A percentile compares a stretch with the other conserved stretches of the same genome.
phyloP scores from a whole-genome alignment of 306 rosid genomes.

The Vigna hirtella region DNA sequence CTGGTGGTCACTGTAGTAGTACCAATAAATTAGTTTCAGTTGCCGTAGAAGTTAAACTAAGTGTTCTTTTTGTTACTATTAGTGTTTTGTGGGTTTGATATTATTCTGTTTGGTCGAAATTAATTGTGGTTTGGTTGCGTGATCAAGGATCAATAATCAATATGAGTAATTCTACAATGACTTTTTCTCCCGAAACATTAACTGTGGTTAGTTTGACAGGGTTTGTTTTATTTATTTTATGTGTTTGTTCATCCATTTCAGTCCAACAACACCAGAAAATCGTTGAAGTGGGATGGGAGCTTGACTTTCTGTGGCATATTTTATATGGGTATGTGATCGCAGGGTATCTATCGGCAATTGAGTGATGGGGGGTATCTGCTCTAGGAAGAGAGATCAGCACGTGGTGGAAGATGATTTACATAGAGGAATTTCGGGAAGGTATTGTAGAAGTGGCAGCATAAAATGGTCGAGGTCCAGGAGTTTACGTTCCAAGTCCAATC shows the following conservation, averaged over 20 bases:
- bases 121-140: slow-evolving; percentile 29
- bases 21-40: not conserved
- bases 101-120: slow-evolving; percentile 5
- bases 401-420: slow-evolving; percentile 49
- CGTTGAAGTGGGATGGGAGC: slow-evolving; percentile 39
- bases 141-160: not conserved
- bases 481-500: slow-evolving; percentile 48
- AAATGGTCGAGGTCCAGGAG: slow-evolving; percentile 63
- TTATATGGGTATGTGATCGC: slow-evolving; percentile 1
- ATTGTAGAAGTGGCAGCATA: slow-evolving; percentile 55
- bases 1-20: not conserved
- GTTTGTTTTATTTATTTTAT: slow-evolving; percentile 1
- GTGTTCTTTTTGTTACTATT: not conserved
- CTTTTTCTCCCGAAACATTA: not conserved
- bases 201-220: not conserved
- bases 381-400: slow-evolving; percentile 71
- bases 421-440: slow-evolving; percentile 53
- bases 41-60: not conserved
- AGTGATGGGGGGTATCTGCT: slow-evolving; percentile 76
- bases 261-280: not conserved
- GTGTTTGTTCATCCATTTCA: slow-evolving; percentile 44
- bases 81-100: not conserved
- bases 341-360: not conserved
- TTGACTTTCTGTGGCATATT: slow-evolving; percentile 29
- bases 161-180: not conserved